These are phyloP conservation scores for Penicillium cataractarum DNA, from an alignment of 495 filamentous ascomycete species.

Conservation along the genomic window DNA sequence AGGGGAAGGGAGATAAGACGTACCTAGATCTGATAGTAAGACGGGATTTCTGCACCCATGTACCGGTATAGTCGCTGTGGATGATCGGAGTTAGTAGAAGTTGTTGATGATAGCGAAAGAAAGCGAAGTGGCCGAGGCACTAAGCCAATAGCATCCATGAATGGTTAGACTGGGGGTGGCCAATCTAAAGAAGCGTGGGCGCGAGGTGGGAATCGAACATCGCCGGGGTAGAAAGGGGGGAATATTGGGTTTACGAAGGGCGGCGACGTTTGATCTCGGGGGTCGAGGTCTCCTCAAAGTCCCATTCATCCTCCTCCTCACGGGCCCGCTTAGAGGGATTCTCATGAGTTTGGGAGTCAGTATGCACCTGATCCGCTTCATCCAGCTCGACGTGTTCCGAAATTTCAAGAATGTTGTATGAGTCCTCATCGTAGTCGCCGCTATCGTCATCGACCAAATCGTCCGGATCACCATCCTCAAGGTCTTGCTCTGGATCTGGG, in stretches of 20 bases:
- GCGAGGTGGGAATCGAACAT: neutral
- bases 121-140: neutral
- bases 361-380: slow-evolving; percentile 23
- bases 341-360: slow-evolving; percentile 24
- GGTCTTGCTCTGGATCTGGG: slow-evolving; percentile 18
- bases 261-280: slow-evolving; percentile 37
- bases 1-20: slow-evolving; percentile 15
- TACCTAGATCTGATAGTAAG: slow-evolving; percentile 22
- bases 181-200: neutral
- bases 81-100: slow-evolving; percentile 3
- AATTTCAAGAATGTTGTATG: slow-evolving; percentile 18
- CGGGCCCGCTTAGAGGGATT: slow-evolving; percentile 36
- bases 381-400: slow-evolving; percentile 27
- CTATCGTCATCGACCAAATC: slow-evolving; percentile 29
- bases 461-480: slow-evolving; percentile 19
- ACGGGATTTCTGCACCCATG: neutral
- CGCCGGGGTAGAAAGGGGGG: neutral
- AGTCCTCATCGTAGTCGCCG: slow-evolving; percentile 21
- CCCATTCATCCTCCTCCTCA: slow-evolving; percentile 38
- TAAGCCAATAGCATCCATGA: slow-evolving; percentile 10
- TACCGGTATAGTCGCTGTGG: slow-evolving; percentile 20
- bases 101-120: neutral
- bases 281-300: slow-evolving; percentile 22
- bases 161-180: neutral
- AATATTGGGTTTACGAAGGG: slow-evolving; percentile 23